Evolutionary conservation across 495 filamentous ascomycete species (phyloP).

Genomic region (Aspergillus diversus): DNA sequence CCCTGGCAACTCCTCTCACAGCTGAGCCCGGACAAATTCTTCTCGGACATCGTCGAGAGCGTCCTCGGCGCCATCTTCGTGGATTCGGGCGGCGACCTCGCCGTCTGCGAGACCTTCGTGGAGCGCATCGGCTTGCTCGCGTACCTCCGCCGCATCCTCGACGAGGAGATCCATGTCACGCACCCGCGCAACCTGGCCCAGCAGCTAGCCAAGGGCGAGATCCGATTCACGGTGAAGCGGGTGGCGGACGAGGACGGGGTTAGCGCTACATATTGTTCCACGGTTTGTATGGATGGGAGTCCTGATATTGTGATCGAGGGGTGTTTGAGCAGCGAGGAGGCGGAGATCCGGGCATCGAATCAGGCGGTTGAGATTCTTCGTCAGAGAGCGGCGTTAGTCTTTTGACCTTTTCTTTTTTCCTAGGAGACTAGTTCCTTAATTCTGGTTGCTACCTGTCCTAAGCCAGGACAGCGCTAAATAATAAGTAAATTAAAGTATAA

Average conservation of each 20-base stretch:
- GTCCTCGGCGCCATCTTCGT: conserved; percentile 84
- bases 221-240: conserved; percentile 26
- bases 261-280: conserved; percentile 13
- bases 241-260: conserved; percentile 10
- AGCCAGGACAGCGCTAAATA: too few species aligned
- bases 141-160: conserved; percentile 64
- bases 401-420: neutral
- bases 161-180: conserved; percentile 59
- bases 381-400: neutral
- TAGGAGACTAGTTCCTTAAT: neutral
- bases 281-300: conserved; percentile 10
- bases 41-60: conserved; percentile 84
- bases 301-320: conserved; percentile 18
- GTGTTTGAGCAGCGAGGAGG: conserved; percentile 33
- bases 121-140: conserved; percentile 66
- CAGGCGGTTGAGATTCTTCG: conserved; percentile 21
- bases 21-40: conserved; percentile 75
- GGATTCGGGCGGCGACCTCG: conserved; percentile 68
- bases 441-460: neutral
- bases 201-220: conserved; percentile 46
- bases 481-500: too few species aligned
- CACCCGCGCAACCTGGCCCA: conserved; percentile 79
- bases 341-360: conserved; percentile 33
- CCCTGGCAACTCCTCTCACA: conserved; percentile 75
- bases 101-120: conserved; percentile 57